Base-by-base conservation (phyloP, 2,329 filamentous ascomycete species). In the Dactylonectria macrodidyma region DNA sequence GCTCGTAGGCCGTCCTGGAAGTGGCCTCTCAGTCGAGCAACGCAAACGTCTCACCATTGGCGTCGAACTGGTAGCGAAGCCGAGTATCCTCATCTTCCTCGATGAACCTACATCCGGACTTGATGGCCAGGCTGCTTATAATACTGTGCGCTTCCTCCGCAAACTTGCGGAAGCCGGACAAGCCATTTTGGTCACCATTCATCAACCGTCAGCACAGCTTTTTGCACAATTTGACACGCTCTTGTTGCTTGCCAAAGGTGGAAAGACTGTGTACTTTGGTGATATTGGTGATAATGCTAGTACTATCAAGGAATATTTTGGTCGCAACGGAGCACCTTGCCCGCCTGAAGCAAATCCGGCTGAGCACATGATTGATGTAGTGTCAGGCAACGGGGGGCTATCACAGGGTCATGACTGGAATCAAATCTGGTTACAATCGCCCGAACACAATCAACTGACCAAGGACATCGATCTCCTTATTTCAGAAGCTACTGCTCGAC, bases 331-430 rank as follows among this genome's bases (percentile, higher is more conserved):
- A 4, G 90, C 89, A 0, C 84, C 87, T 1, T 92, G 91, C 69
- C 86, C 87, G 0, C 70, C 82, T 0, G 87, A 89, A 0, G 88
- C 88, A n/a, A 95, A 95, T 73, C 91, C 91, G 1, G 92, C 92
- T 0, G 92, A 95, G 78, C 92, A 90, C 83, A 94, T 95, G 89
- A 88, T 95, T 58, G 85, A 88, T 55, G 84, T 87, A n/a, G 84
- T 86, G 12, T 87, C 87, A 14, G 36, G 36, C 36, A 14, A 38
- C 1, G 87, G 87, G 0, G 77, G 79, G 38, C 75, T 86, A 1
- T 85, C 84, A 0, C 82, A 80, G 60, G 80, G 73, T 73, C 83
- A 70, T 47, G 87, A 93, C 76, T 93, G 90, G 91, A 91, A 90
- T 75, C 84, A 92, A 38, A 87, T 93, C 70, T 94, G 92, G 92